Evolutionary conservation across 129 eudicot species (phyloP).

Genomic region (sunflower (Helianthus annuus)): DNA sequence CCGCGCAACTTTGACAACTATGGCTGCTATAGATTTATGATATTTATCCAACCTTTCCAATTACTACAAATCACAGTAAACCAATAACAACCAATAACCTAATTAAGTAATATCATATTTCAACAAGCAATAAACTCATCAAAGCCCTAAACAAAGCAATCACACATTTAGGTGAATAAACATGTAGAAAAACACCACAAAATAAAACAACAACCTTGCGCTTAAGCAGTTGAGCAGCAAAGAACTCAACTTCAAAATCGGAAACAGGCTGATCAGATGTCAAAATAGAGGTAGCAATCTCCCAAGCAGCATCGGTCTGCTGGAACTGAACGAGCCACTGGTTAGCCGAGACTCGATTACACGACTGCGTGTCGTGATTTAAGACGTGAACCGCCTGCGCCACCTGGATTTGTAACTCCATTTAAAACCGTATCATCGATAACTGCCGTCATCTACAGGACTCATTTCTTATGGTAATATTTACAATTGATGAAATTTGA

Average conservation of each 20-base stretch:
- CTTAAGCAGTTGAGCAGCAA: conserved; percentile 94
- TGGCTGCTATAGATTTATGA: too few relatives aligned
- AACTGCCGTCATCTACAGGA: conserved; percentile 7
- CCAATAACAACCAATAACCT: too few relatives aligned
- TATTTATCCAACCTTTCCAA: too few relatives aligned
- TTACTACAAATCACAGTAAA: too few relatives aligned
- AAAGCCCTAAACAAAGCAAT: background rate
- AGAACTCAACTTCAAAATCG: conserved; percentile 78
- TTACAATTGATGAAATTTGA: background rate
- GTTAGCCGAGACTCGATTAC: conserved; percentile 93
- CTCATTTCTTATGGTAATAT: background rate
- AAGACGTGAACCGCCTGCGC: conserved; percentile 84
- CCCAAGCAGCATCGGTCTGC: conserved; percentile 89
- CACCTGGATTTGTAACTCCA: conserved; percentile 77
- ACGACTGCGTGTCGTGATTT: conserved; percentile 85
- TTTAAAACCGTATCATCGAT: conserved; percentile 20
- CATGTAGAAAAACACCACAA: too few relatives aligned
- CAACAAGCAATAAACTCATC: background rate
- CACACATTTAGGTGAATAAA: background rate
- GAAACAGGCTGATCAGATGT: conserved; percentile 55
- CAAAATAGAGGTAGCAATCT: conserved; percentile 80
- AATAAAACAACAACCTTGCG: conserved; percentile 55
- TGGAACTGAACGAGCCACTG: conserved; percentile 98
- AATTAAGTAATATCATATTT: background rate
- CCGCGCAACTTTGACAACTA: too few relatives aligned